Evolutionary conservation across 352 stramenopile species (phyloP), one percentile per base, ranked within the genome.

Genomic region (Phytophthora pini): DNA sequence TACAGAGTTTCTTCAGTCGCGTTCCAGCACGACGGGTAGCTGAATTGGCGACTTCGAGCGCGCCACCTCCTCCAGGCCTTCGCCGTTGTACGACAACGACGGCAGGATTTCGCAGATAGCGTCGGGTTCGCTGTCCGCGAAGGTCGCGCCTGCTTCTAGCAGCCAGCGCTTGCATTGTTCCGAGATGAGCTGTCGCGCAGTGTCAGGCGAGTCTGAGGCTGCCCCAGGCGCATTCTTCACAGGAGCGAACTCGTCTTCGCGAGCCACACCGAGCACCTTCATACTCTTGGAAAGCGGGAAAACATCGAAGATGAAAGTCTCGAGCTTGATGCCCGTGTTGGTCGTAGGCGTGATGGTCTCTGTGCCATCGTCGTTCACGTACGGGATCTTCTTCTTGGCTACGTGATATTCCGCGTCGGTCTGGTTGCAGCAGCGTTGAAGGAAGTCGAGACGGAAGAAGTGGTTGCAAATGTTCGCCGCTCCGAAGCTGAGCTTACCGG

Each of bases 391-490:
- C 74, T 99, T 99, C 26, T 95, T 72, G 11, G 97, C 98, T 27
- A 99, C 89, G 74, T 99, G 98, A 65, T 98, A 99, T 74, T 93
- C 83, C 7, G 92, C 90, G 85, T 62, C 98, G 65, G 50, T 93
- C 94, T 62, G 92, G 81, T 87, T 98, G 90, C 53, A 88, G 68
- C 76, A 99, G 97, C 68, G 50, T 48, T 79, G 59, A 29, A 76
- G 80, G 34, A 96, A 72, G 47, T 90, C 79, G 0, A 89, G 80
- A 27, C 97, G 87, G 24, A 97, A 99, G 61, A 98, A 98, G 73
- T 99, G 97, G 85, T 99, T 99, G 90, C 97, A 99, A 73, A 99
- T 99, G 70, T 99, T 99, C 26, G 91, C 97, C 1, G 96, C 95
- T 11, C 96, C 93, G 73, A 98, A 99, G 0, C 92, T 68, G 9